Percentiles rank a stretch among this genome's conserved stretches.
These are phyloP conservation scores for Ceratobasidium sp. DNA, from an alignment of 1,284 basidiomycete species.

Conservation along the genomic window DNA sequence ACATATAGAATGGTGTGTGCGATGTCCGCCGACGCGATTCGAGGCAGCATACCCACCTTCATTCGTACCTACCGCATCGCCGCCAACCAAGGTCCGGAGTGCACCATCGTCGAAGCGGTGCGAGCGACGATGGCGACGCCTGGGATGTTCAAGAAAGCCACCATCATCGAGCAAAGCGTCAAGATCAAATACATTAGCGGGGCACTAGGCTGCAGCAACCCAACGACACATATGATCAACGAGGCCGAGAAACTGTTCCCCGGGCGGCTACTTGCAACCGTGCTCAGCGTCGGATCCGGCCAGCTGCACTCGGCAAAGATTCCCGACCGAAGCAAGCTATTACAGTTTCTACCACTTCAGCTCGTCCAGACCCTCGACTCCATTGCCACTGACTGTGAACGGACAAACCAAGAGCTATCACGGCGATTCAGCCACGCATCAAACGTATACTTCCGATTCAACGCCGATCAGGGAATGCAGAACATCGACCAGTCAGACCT, in stretches of 20 bases:
- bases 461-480: slow-evolving; percentile 9
- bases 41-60: too few species aligned
- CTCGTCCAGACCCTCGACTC: neutral
- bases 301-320: neutral
- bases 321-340: neutral
- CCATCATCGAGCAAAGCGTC: neutral
- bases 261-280: neutral
- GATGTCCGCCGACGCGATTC: too few species aligned
- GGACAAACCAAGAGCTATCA: neutral
- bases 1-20: too few species aligned
- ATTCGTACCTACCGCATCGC: neutral
- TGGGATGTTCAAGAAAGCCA: neutral
- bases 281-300: slow-evolving; percentile 21
- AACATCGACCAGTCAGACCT: neutral
- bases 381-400: slow-evolving; percentile 21
- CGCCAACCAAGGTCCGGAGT: neutral
- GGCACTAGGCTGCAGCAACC: slow-evolving; percentile 2
- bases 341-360: too few species aligned
- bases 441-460: slow-evolving; percentile 22
- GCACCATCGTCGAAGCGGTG: neutral
- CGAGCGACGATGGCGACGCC: neutral
- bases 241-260: slow-evolving; percentile 1
- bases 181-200: slow-evolving; percentile 1
- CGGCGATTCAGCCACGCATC: neutral
- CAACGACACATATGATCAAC: neutral